Evolutionary conservation across 2,329 filamentous ascomycete species (phyloP).

Genomic region (Coleophoma eucalyptorum): DNA sequence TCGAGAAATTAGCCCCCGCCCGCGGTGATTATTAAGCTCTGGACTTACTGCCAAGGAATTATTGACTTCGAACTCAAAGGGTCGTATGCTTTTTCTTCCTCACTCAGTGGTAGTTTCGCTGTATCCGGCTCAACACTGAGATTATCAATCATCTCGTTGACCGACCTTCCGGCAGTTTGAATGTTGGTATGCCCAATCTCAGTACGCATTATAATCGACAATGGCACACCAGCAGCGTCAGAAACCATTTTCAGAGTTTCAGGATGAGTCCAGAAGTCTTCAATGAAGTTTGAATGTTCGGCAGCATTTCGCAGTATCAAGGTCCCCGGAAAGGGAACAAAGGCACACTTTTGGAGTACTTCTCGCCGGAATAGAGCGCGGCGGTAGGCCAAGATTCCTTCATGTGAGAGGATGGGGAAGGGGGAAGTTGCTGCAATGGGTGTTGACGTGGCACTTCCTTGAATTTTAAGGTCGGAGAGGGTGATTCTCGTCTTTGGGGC

Average conservation of each 20-base stretch:
- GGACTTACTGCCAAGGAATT: conserved; percentile 21
- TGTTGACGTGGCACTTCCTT: background rate
- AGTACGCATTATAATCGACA: conserved; percentile 19
- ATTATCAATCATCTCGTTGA: conserved; percentile 11
- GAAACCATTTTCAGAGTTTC: conserved; percentile 19
- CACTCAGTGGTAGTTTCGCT: conserved; percentile 12
- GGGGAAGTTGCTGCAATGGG: conserved; percentile 3
- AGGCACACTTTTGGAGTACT: conserved; percentile 3
- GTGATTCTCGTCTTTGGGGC: conserved; percentile 2
- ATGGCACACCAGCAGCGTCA: conserved; percentile 16
- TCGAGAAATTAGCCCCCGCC: background rate
- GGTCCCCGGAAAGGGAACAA: conserved; percentile 8
- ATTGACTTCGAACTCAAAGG: conserved; percentile 15
- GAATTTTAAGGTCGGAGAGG: conserved; percentile 3
- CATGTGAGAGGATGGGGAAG: conserved; percentile 3
- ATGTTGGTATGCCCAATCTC: conserved; percentile 25
- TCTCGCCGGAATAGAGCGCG: conserved; percentile 1
- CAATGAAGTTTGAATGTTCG: conserved; percentile 18
- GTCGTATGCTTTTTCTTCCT: conserved; percentile 11
- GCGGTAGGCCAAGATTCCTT: conserved; percentile 6
- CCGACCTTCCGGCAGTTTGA: conserved; percentile 11
- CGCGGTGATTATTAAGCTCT: background rate
- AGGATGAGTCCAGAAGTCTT: conserved; percentile 21
- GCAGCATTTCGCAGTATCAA: conserved; percentile 18
- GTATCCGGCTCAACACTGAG: conserved; percentile 14